A percentile compares a stretch with the other conserved stretches of the same genome.
Evolutionary conservation across 768 basidiomycete species (phyloP).

Genomic region (Suillus brevipes): DNA sequence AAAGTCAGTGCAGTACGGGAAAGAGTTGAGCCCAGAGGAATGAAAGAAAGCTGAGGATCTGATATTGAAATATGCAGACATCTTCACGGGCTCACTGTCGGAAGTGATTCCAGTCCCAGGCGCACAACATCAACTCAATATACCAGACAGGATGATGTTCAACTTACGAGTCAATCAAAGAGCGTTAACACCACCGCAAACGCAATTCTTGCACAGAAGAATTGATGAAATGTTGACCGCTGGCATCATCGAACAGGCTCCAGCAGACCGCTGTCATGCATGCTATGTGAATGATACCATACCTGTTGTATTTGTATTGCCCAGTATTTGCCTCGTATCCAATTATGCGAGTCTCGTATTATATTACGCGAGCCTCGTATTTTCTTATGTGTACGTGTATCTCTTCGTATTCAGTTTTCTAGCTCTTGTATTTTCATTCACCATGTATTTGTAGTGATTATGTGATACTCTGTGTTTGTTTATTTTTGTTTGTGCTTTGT

Average conservation of each 20-base stretch:
- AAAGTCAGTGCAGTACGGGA: slow-evolving; percentile 26
- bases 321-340: no score
- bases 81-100: slow-evolving; percentile 40
- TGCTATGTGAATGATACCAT: no score
- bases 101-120: slow-evolving; percentile 35
- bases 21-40: slow-evolving; percentile 24
- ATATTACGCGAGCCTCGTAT: no score
- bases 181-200: slow-evolving; percentile 7
- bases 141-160: not conserved
- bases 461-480: no score
- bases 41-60: slow-evolving; percentile 28
- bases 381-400: no score
- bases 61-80: slow-evolving; percentile 32
- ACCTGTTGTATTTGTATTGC: no score
- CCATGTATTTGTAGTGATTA: no score
- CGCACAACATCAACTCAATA: not conserved
- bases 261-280: no score
- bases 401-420: no score
- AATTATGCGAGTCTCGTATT: no score
- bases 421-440: no score
- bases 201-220: not conserved
- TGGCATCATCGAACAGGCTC: not conserved
- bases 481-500: no score
- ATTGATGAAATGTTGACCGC: slow-evolving; percentile 5
- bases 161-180: not conserved